Percentiles rank a stretch among this genome's conserved stretches.
These are phyloP conservation scores for Blastobotrys raffinosifermentans DNA, from an alignment of 1,139 yeast species.

Conservation along the genomic window DNA sequence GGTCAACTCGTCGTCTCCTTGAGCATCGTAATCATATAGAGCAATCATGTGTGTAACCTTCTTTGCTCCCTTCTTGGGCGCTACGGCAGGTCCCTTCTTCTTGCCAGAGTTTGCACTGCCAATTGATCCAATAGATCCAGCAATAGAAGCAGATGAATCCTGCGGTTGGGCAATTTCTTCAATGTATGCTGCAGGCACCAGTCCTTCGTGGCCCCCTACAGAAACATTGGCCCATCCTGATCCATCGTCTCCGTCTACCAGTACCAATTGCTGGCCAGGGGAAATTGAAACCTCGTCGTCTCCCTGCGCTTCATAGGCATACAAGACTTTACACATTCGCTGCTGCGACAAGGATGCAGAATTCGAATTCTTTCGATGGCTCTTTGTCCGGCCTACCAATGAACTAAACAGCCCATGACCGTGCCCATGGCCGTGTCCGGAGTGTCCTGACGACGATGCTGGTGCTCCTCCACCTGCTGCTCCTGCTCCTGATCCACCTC, in stretches of 20 bases:
- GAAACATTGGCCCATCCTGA: slow-evolving; percentile 83
- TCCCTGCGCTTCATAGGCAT: slow-evolving; percentile 63
- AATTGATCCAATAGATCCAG: slow-evolving; percentile 3
- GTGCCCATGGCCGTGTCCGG: slow-evolving; percentile 7
- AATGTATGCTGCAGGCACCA: slow-evolving; percentile 86
- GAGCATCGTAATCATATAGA: slow-evolving; percentile 71
- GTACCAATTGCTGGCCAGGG: slow-evolving; percentile 56
- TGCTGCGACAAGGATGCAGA: slow-evolving; percentile 10
- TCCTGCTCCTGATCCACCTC: slow-evolving; percentile 15
- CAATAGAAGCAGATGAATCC: slow-evolving; percentile 13
- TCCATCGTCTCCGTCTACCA: slow-evolving; percentile 72
- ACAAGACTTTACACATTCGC: slow-evolving; percentile 51
- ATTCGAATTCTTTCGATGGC: slow-evolving; percentile 4
- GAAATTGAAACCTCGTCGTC: slow-evolving; percentile 64
- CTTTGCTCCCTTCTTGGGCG: slow-evolving; percentile 75
- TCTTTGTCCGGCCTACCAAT: slow-evolving; percentile 7
- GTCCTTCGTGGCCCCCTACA: slow-evolving; percentile 53
- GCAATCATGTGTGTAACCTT: slow-evolving; percentile 63
- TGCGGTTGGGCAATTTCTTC: slow-evolving; percentile 35
- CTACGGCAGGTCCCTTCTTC: slow-evolving; percentile 70
- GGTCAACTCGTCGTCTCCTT: slow-evolving; percentile 75
- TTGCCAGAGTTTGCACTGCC: slow-evolving; percentile 26
- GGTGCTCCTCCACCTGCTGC: slow-evolving; percentile 1
- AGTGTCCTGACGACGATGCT: background rate
- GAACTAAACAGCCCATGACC: slow-evolving; percentile 15